Evolutionary conservation across 225 moss, liverwort and hornwort species (phyloP).

Genomic region (Pseudisothecium myosuroides): DNA sequence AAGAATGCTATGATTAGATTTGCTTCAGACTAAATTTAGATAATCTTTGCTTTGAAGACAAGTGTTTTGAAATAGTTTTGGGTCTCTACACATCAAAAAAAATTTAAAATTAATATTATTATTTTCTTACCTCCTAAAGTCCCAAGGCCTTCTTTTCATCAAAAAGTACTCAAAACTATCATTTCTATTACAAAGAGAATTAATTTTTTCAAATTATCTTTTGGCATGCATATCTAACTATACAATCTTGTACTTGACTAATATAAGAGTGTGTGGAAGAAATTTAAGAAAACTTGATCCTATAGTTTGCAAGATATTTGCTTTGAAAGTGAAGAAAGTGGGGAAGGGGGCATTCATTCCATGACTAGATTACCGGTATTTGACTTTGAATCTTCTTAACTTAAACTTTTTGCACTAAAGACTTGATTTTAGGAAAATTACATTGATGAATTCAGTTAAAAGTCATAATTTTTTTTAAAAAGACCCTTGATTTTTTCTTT

Average conservation of each 20-base stretch:
- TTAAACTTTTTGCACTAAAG: neutral
- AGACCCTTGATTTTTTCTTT: neutral
- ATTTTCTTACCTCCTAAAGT: neutral
- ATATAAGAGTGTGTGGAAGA: neutral
- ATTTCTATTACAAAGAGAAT: neutral
- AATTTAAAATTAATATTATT: too few species aligned
- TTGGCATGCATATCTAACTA: neutral
- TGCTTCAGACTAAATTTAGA: neutral
- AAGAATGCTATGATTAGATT: neutral
- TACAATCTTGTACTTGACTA: neutral
- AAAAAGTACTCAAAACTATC: neutral
- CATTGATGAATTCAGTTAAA: neutral
- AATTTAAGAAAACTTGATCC: neutral
- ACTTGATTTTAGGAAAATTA: neutral
- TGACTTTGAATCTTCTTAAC: neutral
- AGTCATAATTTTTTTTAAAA: too few species aligned
- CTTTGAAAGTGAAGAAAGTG: neutral
- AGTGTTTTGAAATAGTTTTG: neutral
- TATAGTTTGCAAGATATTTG: neutral
- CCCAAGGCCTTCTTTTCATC: neutral
- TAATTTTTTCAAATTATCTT: neutral
- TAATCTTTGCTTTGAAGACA: accelerated
- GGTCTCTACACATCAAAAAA: neutral
- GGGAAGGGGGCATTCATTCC: neutral
- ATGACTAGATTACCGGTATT: neutral